A percentile compares a stretch with the other conserved stretches of the same genome.
phyloP scores from a whole-genome alignment of 345 rosid genomes.

The Citrus maxima region DNA sequence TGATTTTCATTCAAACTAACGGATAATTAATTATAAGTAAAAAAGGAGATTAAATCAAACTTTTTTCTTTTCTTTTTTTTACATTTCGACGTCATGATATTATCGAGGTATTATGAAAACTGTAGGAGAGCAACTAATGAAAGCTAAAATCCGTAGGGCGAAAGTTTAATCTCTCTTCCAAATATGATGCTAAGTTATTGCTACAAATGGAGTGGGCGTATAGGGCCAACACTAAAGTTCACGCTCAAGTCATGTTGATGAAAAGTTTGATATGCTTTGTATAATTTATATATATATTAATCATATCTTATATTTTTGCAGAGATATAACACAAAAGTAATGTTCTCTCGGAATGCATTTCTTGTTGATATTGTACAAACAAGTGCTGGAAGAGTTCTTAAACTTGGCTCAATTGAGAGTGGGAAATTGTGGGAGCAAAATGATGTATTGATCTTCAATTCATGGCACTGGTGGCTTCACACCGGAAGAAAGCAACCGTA shows the following conservation, averaged over 20 bases:
- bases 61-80: too few relatives aligned
- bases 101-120: too few relatives aligned
- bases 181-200: too few relatives aligned
- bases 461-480: slow-evolving; percentile 99
- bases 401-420: slow-evolving; percentile 49
- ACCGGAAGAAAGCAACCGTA: slow-evolving; percentile 72
- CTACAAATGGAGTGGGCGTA: too few relatives aligned
- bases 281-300: background rate
- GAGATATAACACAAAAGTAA: slow-evolving; percentile 41
- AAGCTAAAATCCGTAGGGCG: too few relatives aligned
- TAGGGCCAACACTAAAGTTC: too few relatives aligned
- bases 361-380: slow-evolving; percentile 54
- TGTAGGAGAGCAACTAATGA: too few relatives aligned
- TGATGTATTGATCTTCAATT: slow-evolving; percentile 60
- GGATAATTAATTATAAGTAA: background rate
- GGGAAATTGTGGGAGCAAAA: slow-evolving; percentile 51
- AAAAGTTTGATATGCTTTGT: background rate
- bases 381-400: slow-evolving; percentile 41
- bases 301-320: slow-evolving; percentile 16
- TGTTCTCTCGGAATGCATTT: slow-evolving; percentile 69
- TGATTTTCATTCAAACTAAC: too few relatives aligned
- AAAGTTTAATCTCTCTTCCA: too few relatives aligned
- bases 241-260: too few relatives aligned
- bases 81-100: too few relatives aligned
- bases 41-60: background rate